Evolutionary conservation across 2,329 filamentous ascomycete species (phyloP), one percentile per base, ranked within the genome.

Genomic region (Corniculantispora saksenae): DNA sequence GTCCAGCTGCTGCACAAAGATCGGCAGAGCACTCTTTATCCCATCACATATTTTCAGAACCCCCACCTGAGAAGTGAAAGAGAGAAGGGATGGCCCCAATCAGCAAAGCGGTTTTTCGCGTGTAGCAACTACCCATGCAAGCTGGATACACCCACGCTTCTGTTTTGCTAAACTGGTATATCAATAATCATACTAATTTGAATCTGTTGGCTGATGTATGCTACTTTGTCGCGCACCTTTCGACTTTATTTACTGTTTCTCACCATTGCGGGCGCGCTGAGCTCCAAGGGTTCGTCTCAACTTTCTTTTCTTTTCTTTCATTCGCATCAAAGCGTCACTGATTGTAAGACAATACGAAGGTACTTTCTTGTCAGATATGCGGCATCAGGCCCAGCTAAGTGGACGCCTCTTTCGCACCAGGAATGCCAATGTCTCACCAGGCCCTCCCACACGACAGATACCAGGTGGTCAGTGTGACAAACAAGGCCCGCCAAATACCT

Each of bases 381-480:
- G 51, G 40, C 43, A 51, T n/a, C 29, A n/a, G 19, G 17, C 23
- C n/a, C 32, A 54, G 47, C n/a, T 50, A 47, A 21, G 38, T 51
- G 21, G 45, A 53, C 54, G 47, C 62, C 47, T 59, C 55, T 7
- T 60, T 60, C 32, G 25, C 55, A 38, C 62, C 48, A 59, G 55
- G 62, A 64, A 64, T 64, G 62, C 62, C 54, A 54, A 64, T 64
- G 62, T 64, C 62, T 64, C 62, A 64, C 54, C 35, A 48, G 61
- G 53, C 62, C 62, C 47, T 64, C 62, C 55, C 55, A 57, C 55
- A 51, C 45, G 32, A 60, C 27, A 47, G 32, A 27, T 9, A 19
- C 29, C 25, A 32, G 54, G 62, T 58, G 62, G 62, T 38, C 62
- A 64, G 56, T 64, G 62, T 64, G 62, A 54, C 55, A 21, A 25